Evolutionary conservation across 371 early-diverging fungal genomes (phyloP), one percentile per base, ranked within the genome.

Genomic region (Phascolomyces articulosus): DNA sequence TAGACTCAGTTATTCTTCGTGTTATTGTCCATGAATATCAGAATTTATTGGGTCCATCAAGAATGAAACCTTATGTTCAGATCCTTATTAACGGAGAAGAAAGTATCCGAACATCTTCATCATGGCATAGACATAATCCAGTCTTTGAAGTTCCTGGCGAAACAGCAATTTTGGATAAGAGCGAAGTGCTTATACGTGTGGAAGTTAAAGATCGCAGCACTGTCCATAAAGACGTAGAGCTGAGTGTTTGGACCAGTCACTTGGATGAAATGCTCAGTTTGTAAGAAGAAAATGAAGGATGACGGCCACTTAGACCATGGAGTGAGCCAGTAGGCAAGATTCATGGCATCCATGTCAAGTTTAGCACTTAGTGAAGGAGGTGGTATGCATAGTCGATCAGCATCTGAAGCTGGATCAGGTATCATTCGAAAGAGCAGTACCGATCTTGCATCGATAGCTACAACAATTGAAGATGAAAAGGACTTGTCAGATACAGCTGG

Each of bases 11-110:
- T 34, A 34, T 34, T n/a, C 70, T 87, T 51, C 80, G 85, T 40
- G 63, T 85, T 20, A 83, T 79, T 0, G 69, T 87, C 2, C 85
- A 87, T 67, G 85, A 85, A 60, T 79, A 76, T 54, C 77, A 78
- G 24, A 72, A 78, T 53, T 62, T 87, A 9, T 73, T 71, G 21
- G 64, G 75, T 18, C 55, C 55, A 20, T 68, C 72, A 1, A 71
- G 72, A 40, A 67, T 75, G 41, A 84, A 69, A 31, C 82, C 87
- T 0, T 85, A 79, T 67, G 83, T 77, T 3, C 59, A 64, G 13
- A 67, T 87, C 20, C 64, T 67, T 18, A 70, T 84, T 21, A 87
- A 85, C 66, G 82, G 82, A 7, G 62, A 67, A 3, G 75, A 77
- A 51, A 71, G 78, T 28, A 69, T 76, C 38, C 71, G 64, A 26